Evolutionary conservation across 805 yeast genomes (phyloP).

Genomic region (Wickerhamiella azymoides): DNA sequence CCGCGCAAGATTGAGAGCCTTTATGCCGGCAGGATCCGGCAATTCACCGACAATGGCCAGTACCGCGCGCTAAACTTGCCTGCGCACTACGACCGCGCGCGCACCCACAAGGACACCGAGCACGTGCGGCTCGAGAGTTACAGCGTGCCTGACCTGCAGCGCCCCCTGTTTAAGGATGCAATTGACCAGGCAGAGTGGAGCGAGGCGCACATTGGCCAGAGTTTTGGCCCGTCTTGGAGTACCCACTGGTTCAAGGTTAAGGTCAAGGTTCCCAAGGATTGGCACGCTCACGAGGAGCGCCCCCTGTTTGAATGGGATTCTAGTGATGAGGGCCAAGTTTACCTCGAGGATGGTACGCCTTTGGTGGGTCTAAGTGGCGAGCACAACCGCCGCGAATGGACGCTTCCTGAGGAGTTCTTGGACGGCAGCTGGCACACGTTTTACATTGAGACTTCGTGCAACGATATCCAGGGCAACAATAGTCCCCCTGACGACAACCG

Average conservation of each 20-base stretch:
- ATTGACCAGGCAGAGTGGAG: constrained; percentile 37
- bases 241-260: constrained; percentile 82
- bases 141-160: constrained; percentile 54
- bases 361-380: constrained; percentile 80
- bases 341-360: constrained; percentile 51
- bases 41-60: constrained; percentile 69
- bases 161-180: constrained; percentile 53
- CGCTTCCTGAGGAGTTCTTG: constrained; percentile 44
- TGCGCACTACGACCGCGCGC: constrained; percentile 53
- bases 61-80: constrained; percentile 64
- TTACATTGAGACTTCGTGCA: constrained; percentile 82
- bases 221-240: constrained; percentile 92
- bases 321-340: constrained; percentile 72
- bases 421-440: constrained; percentile 45
- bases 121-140: constrained; percentile 49
- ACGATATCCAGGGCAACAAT: constrained; percentile 84
- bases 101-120: constrained; percentile 35
- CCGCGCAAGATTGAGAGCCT: constrained; percentile 66
- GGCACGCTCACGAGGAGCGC: constrained; percentile 40
- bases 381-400: constrained; percentile 55
- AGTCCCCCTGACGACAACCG: constrained; percentile 59
- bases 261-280: constrained; percentile 47
- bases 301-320: constrained; percentile 75
- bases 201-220: constrained; percentile 41
- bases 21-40: constrained; percentile 59